Conservation (phyloP, 805 yeast genomes). For the Maudiozyma turicensis region DNA sequence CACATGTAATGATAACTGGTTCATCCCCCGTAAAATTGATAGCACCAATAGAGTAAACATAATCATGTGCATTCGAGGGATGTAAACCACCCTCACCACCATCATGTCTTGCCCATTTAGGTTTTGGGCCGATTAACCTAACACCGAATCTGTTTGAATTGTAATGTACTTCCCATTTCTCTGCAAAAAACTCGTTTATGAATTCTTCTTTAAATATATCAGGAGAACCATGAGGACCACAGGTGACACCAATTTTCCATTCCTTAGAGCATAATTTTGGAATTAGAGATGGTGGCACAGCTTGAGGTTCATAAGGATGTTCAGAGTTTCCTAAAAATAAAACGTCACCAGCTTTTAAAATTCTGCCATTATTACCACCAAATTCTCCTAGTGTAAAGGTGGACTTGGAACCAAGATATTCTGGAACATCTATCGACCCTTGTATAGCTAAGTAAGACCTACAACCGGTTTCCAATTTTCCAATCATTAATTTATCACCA, state of each 20-base stretch:
- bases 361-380: constrained; percentile 94
- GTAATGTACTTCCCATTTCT: constrained; percentile 91
- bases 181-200: constrained; percentile 61
- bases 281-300: constrained; percentile 41
- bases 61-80: constrained; percentile 98
- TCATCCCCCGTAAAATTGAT: constrained; percentile 98
- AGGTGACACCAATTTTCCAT: constrained; percentile 88
- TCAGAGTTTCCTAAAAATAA: constrained; percentile 76
- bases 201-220: constrained; percentile 80
- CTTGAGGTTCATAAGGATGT: constrained; percentile 45
- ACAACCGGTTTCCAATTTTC: constrained; percentile 76
- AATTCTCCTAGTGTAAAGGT: constrained; percentile 87
- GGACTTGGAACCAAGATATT: constrained; percentile 90
- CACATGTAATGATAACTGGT: constrained; percentile 93
- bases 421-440: constrained; percentile 90
- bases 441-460: constrained; percentile 83
- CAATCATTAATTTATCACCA: constrained; percentile 74
- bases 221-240: constrained; percentile 98
- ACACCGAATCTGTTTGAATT: constrained; percentile 96
- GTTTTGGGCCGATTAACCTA: constrained; percentile 89
- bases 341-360: constrained; percentile 85
- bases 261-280: constrained; percentile 25
- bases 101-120: constrained; percentile 89
- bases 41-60: constrained; percentile 93
- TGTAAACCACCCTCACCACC: constrained; percentile 98